A percentile compares a stretch with the other conserved stretches of the same genome.
Conservation (phyloP, 202 grass and related monocot genomes). For the Schoenoplectus triqueter region DNA sequence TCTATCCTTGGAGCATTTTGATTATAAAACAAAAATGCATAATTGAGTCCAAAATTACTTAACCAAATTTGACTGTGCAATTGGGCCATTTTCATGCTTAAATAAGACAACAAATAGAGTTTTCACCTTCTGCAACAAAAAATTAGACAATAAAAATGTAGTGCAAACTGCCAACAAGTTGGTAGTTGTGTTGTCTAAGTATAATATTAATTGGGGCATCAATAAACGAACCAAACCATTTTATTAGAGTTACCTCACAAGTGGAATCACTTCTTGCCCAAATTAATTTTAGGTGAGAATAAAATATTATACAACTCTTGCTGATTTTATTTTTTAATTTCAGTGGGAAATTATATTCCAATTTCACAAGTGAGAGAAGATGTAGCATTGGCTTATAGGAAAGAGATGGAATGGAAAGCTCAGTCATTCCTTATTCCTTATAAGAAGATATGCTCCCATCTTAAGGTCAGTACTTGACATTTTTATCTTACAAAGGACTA, state of each 20-base stretch:
- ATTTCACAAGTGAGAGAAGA: constrained; percentile 74
- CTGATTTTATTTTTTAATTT: constrained; percentile 22
- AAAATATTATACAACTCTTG: not conserved
- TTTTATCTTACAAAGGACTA: not conserved
- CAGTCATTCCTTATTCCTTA: constrained; percentile 57
- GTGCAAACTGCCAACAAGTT: not conserved
- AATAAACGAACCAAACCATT: constrained; percentile 33
- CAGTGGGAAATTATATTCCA: constrained; percentile 86
- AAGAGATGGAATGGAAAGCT: constrained; percentile 79
- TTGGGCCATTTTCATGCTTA: constrained; percentile 18
- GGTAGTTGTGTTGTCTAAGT: constrained; percentile 20
- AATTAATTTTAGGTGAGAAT: constrained; percentile 1
- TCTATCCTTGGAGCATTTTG: not conserved
- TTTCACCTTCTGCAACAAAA: too few species aligned
- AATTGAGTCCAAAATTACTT: not conserved
- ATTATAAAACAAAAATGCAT: not conserved
- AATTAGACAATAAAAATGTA: not conserved
- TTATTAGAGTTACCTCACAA: constrained; percentile 1
- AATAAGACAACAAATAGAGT: not conserved
- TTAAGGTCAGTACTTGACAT: constrained; percentile 46
- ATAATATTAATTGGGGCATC: constrained; percentile 21
- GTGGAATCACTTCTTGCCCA: not conserved
- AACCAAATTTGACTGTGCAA: constrained; percentile 6
- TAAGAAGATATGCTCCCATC: constrained; percentile 72
- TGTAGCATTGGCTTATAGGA: constrained; percentile 67